These are phyloP conservation scores for Sclerotinia borealis DNA, from an alignment of 2,329 filamentous ascomycete genomes.

Conservation along the genomic window DNA sequence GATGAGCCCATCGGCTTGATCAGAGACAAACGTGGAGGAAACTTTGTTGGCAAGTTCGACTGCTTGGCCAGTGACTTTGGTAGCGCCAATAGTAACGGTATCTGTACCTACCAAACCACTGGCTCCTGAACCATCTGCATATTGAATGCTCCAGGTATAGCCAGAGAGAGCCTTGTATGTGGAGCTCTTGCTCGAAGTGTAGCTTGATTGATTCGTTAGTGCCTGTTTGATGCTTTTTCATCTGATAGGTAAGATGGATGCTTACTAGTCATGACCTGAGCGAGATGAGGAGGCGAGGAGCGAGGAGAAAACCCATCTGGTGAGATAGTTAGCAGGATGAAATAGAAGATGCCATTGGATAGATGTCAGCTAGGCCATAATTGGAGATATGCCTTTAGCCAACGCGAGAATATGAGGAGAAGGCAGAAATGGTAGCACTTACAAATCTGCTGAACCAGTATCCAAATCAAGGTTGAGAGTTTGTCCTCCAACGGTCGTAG, in stretches of 20 bases:
- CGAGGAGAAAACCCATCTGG: conserved; percentile 30
- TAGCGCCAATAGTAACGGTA: conserved; percentile 31
- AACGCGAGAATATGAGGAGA: not conserved
- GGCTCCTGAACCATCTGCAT: conserved; percentile 35
- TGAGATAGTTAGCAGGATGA: not conserved
- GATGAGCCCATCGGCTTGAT: conserved; percentile 50
- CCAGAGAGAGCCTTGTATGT: conserved; percentile 26
- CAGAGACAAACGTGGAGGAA: conserved; percentile 29
- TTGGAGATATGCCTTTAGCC: not conserved
- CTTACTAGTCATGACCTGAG: conserved; percentile 7
- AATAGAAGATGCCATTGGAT: not conserved
- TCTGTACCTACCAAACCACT: conserved; percentile 31
- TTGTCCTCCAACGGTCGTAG: conserved; percentile 27
- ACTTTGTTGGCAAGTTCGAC: conserved; percentile 31
- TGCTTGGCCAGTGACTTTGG: conserved; percentile 29
- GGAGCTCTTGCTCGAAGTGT: conserved; percentile 22
- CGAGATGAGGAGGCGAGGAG: conserved; percentile 17
- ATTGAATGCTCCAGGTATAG: conserved; percentile 29
- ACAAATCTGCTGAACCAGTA: conserved; percentile 31
- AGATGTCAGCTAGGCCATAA: not conserved
- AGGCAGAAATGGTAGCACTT: conserved; percentile 13
- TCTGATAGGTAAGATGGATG: not conserved
- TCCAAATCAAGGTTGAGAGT: conserved; percentile 31
- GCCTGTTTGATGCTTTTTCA: not conserved
- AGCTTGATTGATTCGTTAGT: conserved; percentile 20